A percentile compares a stretch with the other conserved stretches of the same genome.
These are phyloP conservation scores for Diaporthe citri DNA, from an alignment of 2,329 filamentous ascomycete species.

Conservation along the genomic window DNA sequence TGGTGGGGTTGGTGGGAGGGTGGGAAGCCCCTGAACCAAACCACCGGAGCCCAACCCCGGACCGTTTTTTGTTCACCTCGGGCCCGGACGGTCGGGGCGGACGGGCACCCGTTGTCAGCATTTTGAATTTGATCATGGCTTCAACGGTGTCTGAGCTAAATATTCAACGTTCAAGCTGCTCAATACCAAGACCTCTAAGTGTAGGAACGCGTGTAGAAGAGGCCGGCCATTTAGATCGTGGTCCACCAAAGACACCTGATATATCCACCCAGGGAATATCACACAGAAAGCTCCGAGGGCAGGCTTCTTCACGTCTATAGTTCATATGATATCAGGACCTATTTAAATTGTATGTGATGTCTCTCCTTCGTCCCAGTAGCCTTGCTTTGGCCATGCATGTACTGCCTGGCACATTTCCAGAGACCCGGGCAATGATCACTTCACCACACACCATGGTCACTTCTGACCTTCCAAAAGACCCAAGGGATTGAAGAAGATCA, in stretches of 20 bases:
- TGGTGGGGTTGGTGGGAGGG: conserved; percentile 6
- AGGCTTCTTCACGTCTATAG: not conserved
- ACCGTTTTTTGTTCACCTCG: not conserved
- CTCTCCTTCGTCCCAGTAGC: not conserved
- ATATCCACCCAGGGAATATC: not conserved
- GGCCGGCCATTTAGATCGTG: not conserved
- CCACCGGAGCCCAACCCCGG: conserved; percentile 2
- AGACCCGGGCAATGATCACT: not conserved
- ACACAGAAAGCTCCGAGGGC: not conserved
- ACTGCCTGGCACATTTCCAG: not conserved
- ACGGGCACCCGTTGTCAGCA: not conserved
- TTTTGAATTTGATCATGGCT: not conserved
- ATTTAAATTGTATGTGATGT: not conserved
- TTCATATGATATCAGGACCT: not conserved
- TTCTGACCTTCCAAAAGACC: no score
- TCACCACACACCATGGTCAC: not conserved
- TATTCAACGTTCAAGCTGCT: no score
- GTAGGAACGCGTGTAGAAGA: no score
- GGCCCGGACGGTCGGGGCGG: not conserved
- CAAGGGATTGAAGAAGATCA: not conserved
- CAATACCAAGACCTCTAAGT: no score
- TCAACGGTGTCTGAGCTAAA: not conserved
- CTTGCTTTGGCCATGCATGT: not conserved
- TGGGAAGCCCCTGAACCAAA: conserved; percentile 23
- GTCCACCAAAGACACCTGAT: not conserved